phyloP scores from a whole-genome alignment of 2,329 filamentous ascomycete species.

The Colletotrichum sidae region DNA sequence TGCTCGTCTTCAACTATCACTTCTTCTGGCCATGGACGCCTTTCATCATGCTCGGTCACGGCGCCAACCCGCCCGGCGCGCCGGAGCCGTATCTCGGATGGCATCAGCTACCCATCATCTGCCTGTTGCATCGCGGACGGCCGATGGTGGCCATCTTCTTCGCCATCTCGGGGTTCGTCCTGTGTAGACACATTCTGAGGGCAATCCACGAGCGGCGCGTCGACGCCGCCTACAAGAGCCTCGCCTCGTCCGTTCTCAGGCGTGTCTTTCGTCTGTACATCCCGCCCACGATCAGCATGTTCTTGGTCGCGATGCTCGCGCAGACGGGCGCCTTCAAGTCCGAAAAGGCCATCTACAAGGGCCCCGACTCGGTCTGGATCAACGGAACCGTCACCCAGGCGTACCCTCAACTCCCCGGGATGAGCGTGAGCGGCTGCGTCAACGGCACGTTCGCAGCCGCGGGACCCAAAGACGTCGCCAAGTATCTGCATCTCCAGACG shows the following conservation, averaged over 20 bases:
- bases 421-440: constrained; percentile 35
- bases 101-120: constrained; percentile 52
- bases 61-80: constrained; percentile 49
- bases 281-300: constrained; percentile 54
- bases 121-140: constrained; percentile 52
- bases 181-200: constrained; percentile 52
- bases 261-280: constrained; percentile 54
- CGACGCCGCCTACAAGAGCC: constrained; percentile 49
- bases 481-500: constrained; percentile 44
- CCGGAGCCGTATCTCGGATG: constrained; percentile 48
- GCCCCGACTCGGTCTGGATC: constrained; percentile 52
- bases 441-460: constrained; percentile 44
- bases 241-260: constrained; percentile 52
- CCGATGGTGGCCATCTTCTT: constrained; percentile 58
- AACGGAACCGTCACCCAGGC: constrained; percentile 50
- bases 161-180: constrained; percentile 56
- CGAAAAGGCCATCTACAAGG: constrained; percentile 50
- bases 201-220: constrained; percentile 50
- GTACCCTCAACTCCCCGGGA: constrained; percentile 28
- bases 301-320: constrained; percentile 51
- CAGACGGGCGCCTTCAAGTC: constrained; percentile 51
- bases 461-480: constrained; percentile 45
- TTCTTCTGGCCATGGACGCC: constrained; percentile 56
- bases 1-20: constrained; percentile 57
- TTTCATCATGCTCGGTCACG: constrained; percentile 53